Evolutionary conservation across 805 yeast genomes (phyloP), one percentile per base, ranked within the genome.

Genomic region (Sugiyamaella mastotermitis): DNA sequence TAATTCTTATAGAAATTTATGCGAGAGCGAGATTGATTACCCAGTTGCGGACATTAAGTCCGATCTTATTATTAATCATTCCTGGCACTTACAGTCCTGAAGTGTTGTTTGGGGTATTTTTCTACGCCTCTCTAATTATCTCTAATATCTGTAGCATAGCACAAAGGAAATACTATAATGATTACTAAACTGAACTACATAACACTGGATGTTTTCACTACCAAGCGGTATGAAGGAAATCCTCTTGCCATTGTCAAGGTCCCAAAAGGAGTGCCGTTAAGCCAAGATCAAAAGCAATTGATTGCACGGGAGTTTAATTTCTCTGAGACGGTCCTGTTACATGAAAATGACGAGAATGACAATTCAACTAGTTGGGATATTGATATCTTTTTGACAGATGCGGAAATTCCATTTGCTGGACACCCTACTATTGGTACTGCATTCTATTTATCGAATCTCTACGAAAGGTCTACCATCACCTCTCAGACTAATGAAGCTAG

Each of bases 291-390:
- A 41, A 65, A 74, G 68, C 71, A 62, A 48, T 37, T 52, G 6
- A 66, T 76, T 44, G 73, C 80, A 13, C 60, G 57, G n/a, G 75
- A 80, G 81, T 74, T 78, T 13, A 76, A 76, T 46, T 55, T 76
- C 19, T 73, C 80, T 1, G 82, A 76, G 43, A 72, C 81, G 0
- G 69, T 78, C 0, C 76, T 76, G 47, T 57, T 76, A 6, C 52
- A 61, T 31, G 65, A 63, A 19, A 66, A 76, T 5, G 61, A 69
- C 0, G 44, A 43, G 7, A 48, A 50, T 9, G 24, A 13, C 9
- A 16, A 31, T 17, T 13, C 16, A 11, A 24, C 21, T 13, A 73
- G 72, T 3, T 76, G 75, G 53, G 60, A 52, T 38, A 55, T 74
- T 4, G 57, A 78, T 22, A 76, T 76, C 3, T 76, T 74, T 50